phyloP scores from a whole-genome alignment of 768 basidiomycete species.

The Hortiboletus flavorubellus region DNA sequence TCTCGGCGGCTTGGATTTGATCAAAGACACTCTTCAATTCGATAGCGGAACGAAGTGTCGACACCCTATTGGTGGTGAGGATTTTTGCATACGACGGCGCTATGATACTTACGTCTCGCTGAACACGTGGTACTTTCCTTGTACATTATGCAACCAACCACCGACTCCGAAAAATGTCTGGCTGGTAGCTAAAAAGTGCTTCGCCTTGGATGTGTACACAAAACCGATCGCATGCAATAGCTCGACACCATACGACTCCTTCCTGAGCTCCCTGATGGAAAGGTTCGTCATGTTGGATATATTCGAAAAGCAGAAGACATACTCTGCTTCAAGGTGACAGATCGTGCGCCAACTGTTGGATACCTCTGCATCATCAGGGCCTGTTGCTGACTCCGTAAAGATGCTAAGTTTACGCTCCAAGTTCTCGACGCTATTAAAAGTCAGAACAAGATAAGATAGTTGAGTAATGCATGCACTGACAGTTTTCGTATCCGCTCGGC shows the following conservation, averaged over 20 bases:
- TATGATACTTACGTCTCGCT: slow-evolving; percentile 76
- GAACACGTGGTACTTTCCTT: slow-evolving; percentile 90
- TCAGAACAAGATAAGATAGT: slow-evolving; percentile 1
- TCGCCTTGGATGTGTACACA: slow-evolving; percentile 78
- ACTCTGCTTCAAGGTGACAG: slow-evolving; percentile 81
- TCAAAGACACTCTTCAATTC: slow-evolving; percentile 90
- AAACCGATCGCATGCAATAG: slow-evolving; percentile 84
- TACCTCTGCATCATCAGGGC: slow-evolving; percentile 67
- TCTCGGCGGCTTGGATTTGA: slow-evolving; percentile 88
- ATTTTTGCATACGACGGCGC: neutral
- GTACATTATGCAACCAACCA: slow-evolving; percentile 90
- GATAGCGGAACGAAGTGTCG: slow-evolving; percentile 80
- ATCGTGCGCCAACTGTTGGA: slow-evolving; percentile 72
- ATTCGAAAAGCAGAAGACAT: slow-evolving; percentile 29
- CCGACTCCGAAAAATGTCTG: slow-evolving; percentile 75
- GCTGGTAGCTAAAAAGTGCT: slow-evolving; percentile 76
- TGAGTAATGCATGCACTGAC: slow-evolving; percentile 11
- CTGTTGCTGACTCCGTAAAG: slow-evolving; percentile 79
- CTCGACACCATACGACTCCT: slow-evolving; percentile 85
- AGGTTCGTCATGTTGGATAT: slow-evolving; percentile 2
- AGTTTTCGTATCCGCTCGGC: slow-evolving; percentile 74
- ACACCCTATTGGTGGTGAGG: slow-evolving; percentile 51
- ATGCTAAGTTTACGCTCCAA: slow-evolving; percentile 81
- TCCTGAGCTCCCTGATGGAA: slow-evolving; percentile 63
- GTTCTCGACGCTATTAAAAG: slow-evolving; percentile 49